A percentile compares a stretch with the other conserved stretches of the same genome.
phyloP scores from a whole-genome alignment of 805 yeast genomes.

The Yamadazyma nakazawae region DNA sequence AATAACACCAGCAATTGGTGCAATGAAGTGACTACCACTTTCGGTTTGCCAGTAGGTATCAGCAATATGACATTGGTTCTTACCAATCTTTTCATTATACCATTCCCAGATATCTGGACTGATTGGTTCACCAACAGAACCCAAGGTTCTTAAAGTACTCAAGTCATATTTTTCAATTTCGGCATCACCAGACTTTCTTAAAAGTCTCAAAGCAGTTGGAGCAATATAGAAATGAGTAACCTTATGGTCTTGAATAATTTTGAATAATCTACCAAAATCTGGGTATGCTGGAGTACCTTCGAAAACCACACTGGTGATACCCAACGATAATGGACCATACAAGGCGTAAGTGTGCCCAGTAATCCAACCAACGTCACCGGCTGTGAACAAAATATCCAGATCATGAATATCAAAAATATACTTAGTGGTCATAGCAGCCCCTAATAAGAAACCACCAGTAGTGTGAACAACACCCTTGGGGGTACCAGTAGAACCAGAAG shows the following conservation, averaged over 20 bases:
- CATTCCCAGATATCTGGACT: slow-evolving; percentile 98
- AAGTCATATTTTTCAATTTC: slow-evolving; percentile 79
- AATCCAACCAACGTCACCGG: slow-evolving; percentile 99
- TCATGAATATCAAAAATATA: slow-evolving; percentile 91
- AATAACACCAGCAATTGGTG: slow-evolving; percentile 91
- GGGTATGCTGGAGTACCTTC: slow-evolving; percentile 99
- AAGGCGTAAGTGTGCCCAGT: slow-evolving; percentile 96
- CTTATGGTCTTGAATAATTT: slow-evolving; percentile 84
- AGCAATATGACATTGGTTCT: slow-evolving; percentile 81
- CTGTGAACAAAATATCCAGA: slow-evolving; percentile 87
- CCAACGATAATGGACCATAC: slow-evolving; percentile 84
- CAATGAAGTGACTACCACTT: slow-evolving; percentile 91
- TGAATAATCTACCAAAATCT: slow-evolving; percentile 93
- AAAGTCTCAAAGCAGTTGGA: slow-evolving; percentile 93
- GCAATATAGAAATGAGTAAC: slow-evolving; percentile 98
- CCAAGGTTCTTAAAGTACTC: slow-evolving; percentile 83
- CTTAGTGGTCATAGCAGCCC: slow-evolving; percentile 87
- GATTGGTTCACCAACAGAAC: slow-evolving; percentile 98
- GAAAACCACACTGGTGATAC: slow-evolving; percentile 89
- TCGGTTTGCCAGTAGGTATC: slow-evolving; percentile 99
- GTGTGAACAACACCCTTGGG: slow-evolving; percentile 98
- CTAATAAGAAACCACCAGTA: slow-evolving; percentile 91
- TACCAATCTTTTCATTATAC: slow-evolving; percentile 92
- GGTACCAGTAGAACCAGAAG: slow-evolving; percentile 97
- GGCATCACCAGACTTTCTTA: slow-evolving; percentile 83